phyloP scores from a whole-genome alignment of 2,329 filamentous ascomycete genomes.

The Pestalotiopsis sp. region DNA sequence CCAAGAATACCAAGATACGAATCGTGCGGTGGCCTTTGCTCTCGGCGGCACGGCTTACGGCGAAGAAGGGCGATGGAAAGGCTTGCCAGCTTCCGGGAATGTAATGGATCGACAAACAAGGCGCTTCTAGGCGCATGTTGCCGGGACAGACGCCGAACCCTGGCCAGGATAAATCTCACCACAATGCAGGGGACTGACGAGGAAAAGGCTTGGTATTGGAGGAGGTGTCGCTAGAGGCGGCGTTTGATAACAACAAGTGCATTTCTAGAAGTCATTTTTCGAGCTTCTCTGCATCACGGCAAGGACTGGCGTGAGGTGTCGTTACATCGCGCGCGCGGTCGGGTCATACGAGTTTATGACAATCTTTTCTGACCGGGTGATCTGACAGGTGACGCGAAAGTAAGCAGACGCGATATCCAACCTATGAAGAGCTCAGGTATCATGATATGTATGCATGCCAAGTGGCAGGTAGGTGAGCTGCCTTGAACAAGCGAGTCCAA shows the following conservation, averaged over 20 bases:
- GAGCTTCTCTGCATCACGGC: neutral
- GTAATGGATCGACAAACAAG: neutral
- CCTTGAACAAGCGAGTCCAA: neutral
- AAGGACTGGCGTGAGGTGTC: neutral
- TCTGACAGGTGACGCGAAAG: neutral
- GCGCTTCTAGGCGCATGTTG: neutral
- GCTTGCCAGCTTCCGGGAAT: neutral
- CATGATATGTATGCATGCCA: neutral
- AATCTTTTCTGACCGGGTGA: neutral
- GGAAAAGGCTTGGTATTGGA: neutral
- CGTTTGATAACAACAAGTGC: neutral
- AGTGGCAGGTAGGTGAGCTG: neutral
- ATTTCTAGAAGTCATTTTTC: neutral
- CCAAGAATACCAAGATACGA: neutral
- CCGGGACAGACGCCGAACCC: neutral
- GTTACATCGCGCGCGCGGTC: neutral
- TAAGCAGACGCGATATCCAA: neutral
- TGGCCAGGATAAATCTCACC: neutral
- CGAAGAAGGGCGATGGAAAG: neutral
- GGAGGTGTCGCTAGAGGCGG: neutral
- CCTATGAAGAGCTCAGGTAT: neutral
- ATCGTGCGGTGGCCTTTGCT: neutral
- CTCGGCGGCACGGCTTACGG: neutral
- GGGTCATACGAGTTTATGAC: neutral
- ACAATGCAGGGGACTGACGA: neutral